Base-by-base conservation (phyloP, 1,284 basidiomycete species). In the Pisolithus thermaeus region DNA sequence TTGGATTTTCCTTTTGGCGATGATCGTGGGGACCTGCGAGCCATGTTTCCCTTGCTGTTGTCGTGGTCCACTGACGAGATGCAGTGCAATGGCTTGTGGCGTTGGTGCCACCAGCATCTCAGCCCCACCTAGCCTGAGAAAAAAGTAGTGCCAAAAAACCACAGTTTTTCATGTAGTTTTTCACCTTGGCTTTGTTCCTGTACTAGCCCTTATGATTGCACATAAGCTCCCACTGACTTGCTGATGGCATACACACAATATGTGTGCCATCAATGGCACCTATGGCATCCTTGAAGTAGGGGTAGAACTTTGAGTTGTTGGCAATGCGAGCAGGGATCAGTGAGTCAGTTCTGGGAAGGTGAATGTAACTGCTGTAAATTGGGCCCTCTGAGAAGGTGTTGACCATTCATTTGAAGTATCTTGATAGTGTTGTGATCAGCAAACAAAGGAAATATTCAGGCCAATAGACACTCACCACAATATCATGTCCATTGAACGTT, bases 231-330 rank as follows among this genome's bases (percentile, higher is more conserved):
- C 18, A 22, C n/a, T 48, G 28, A n/a, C 22, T 22, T 9, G 14
- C 25, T 8, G 46, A 42, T 1, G 22, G 49, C 14, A 9, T 39
- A 16, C 39, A 52, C 1, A 30, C 8, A 2, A 53, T 50, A 9
- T 53, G 47, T 8, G 28, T 57, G 18, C 47, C 35, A 43, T 57
- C 22, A 0, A 57, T 45, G 1, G 36, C 30, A 2, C 56, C 35
- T 8, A 55, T 50, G 1, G 37, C 27, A 30, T 56, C 51, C 16
- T 52, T 49, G 41, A 56, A 56, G 9, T n/a, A 48, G 18, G 46
- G 30, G 37, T 42, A 35, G 39, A 28, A 3, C 18, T 18, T 2
- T 4, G 50, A 37, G 11, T 50, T 25, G 7, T 45, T 22, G 36
- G 12, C 2, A 18, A 49, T 28, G 6, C 16, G 38, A 30, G 9